A percentile compares a stretch with the other conserved stretches of the same genome.
These are phyloP conservation scores for Lolium rigidum DNA, from an alignment of 176 grass and related monocot genomes.

Conservation along the genomic window DNA sequence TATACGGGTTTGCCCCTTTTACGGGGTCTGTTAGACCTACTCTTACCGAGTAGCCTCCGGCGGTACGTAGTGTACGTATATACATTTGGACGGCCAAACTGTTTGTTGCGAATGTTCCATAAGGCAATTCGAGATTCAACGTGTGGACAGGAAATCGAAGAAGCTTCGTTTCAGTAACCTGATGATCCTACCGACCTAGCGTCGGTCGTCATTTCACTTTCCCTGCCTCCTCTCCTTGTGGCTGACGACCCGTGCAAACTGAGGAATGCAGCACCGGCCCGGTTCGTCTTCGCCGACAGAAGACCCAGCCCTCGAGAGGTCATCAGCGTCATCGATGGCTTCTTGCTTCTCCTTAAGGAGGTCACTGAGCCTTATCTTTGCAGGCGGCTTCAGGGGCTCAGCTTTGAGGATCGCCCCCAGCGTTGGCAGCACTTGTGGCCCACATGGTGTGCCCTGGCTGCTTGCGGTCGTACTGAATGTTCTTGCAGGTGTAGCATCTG, in stretches of 20 bases:
- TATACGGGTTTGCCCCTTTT: too few species aligned
- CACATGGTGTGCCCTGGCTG: background rate
- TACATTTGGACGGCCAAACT: conserved; percentile 4
- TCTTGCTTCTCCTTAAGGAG: conserved; percentile 47
- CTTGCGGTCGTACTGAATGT: background rate
- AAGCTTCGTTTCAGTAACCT: background rate
- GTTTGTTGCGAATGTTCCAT: background rate
- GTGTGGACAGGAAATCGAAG: background rate
- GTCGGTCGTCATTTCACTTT: background rate
- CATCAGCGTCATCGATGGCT: background rate
- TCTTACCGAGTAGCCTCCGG: too few species aligned
- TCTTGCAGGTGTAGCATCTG: conserved; percentile 52
- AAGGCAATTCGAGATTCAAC: background rate
- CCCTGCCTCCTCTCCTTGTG: conserved; percentile 32
- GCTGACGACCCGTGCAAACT: conserved; percentile 26
- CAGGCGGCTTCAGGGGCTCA: conserved; percentile 32
- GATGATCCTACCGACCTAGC: background rate
- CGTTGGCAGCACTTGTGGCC: conserved; percentile 9
- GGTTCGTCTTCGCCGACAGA: background rate
- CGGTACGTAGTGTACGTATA: background rate
- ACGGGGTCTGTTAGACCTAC: too few species aligned
- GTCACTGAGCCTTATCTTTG: conserved; percentile 29
- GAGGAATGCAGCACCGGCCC: conserved; percentile 39
- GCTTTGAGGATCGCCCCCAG: conserved; percentile 42
- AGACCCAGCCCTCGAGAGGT: conserved; percentile 7